Base-by-base conservation (phyloP, 352 stramenopile species). In the Blastocystis sp. region DNA sequence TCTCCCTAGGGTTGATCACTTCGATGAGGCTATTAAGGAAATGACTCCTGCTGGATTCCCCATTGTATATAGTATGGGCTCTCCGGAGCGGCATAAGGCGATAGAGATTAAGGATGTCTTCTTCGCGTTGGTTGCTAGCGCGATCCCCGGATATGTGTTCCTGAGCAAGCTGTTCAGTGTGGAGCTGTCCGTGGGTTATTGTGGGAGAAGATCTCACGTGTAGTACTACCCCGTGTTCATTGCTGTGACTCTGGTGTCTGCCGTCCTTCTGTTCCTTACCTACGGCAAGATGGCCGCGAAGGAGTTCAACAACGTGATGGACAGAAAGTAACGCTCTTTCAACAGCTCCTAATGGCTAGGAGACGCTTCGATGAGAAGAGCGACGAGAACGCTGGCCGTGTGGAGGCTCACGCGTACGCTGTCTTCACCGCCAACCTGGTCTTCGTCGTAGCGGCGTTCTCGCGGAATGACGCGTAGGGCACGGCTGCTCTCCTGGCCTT, bases 211-310 rank as follows among this genome's bases (percentile, higher is more conserved):
- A 56, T 52, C 66, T 17, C 10, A 2, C 3, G 4, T 76, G n/a
- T 76, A 76, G 66, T 76, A 76, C 66, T 76, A 76, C 52, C 66
- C 66, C 53, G 38, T 76, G 52, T 76, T 76, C 66, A 9, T 76
- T 41, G 66, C 21, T 59, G 52, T 45, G 28, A 19, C n/a, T 2
- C 40, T 48, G 1, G 52, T 76, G n/a, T 52, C 40, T 56, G 14
- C 66, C 0, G 52, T 76, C 52, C 48, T 76, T 34, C 38, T 76
- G 7, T 48, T 17, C 5, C 14, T 53, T 2, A 48, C 66, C n/a
- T 76, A 76, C 38, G 52, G 48, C 66, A 76, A 76, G 48, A 40
- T 76, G n/a, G 40, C 66, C 10, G 9, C 52, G 21, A 45, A 76
- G 41, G 66, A 76, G 23, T 76, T 76, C 48, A 38, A 38, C 28